Evolutionary conservation across 305 asterid genomes (phyloP), one percentile per base, ranked within the genome.

Genomic region (Plantago coronopus): DNA sequence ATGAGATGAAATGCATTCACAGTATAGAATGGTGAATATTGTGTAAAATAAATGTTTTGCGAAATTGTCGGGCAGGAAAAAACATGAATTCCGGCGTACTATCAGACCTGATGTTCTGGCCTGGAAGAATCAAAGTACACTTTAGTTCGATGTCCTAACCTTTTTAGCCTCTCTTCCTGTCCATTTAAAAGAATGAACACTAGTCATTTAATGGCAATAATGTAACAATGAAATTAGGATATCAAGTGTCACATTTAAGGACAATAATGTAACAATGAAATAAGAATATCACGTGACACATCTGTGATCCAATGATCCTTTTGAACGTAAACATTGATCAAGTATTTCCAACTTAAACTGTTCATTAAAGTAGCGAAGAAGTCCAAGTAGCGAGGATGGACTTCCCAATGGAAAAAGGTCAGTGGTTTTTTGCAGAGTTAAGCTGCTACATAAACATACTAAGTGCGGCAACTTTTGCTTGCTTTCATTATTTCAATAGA

Each of bases 121-220:
- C 79, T 82, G 54, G 91, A 80, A 6, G 91, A 79, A 73, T 82
- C 89, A 64, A 87, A 87, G 59, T 74, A 61, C 64, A 79, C 75
- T 74, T 75, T 84, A 63, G 81, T 85, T 46, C 96, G 78, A 67
- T 76, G 77, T 61, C 78, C 81, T 72, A 87, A 75, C 69, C 94
- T 79, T 73, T 74, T 76, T 53, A 82, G 76, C 79, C 90, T 85
- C 71, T 81, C 87, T 65, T 79, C 85, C 94, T 84, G 76, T 53
- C 38, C 56, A 74, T 48, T 73, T 21, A 13, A 72, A 51, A 38
- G 40, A 53, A 63, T 17, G 17, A 11, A 49, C 27, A 48, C 42
- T 38, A 40, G 57, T 51, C 46, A 50, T 59, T 21, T 38, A 17
- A 47, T 46, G 23, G 12, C 9, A 9, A 34, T 27, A 45, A 71